Evolutionary conservation across 2,329 filamentous ascomycete species (phyloP).

Genomic region (Clarireedia hainanense): DNA sequence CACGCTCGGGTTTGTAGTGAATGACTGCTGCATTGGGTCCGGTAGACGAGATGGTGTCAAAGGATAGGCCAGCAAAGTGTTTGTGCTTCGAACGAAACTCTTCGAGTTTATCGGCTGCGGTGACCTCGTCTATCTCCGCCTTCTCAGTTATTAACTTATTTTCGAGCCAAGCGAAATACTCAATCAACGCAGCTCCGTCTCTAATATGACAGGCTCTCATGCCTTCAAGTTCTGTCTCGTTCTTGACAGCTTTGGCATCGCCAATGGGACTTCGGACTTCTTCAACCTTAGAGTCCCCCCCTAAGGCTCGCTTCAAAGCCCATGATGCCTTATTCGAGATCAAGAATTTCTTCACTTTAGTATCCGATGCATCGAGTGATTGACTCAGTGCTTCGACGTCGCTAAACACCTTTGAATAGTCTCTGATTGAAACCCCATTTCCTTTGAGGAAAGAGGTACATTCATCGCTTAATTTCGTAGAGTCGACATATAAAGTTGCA

Average conservation of each 20-base stretch:
- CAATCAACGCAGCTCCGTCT: conserved; percentile 81
- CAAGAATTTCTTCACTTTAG: conserved; percentile 55
- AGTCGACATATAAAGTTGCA: conserved; percentile 78
- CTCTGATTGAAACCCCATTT: conserved; percentile 65
- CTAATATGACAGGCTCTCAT: conserved; percentile 93
- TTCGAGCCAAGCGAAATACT: conserved; percentile 97
- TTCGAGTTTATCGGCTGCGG: conserved; percentile 87
- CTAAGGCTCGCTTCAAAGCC: conserved; percentile 80
- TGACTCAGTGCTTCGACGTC: conserved; percentile 62
- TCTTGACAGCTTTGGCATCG: conserved; percentile 92
- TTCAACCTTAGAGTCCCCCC: conserved; percentile 77
- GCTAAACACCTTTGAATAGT: conserved; percentile 74
- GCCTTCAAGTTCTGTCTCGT: conserved; percentile 77
- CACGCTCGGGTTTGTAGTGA: conserved; percentile 85
- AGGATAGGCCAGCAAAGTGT: conserved; percentile 82
- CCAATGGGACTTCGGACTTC: conserved; percentile 80
- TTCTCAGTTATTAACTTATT: conserved; percentile 73
- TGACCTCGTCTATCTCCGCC: conserved; percentile 72
- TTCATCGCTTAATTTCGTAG: conserved; percentile 63
- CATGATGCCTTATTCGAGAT: conserved; percentile 88
- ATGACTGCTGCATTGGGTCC: conserved; percentile 81
- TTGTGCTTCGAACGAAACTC: conserved; percentile 59
- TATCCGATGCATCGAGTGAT: conserved; percentile 31
- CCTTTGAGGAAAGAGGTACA: conserved; percentile 62
- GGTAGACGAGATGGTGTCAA: conserved; percentile 92